Conservation (phyloP, 73 alveolate species). For the Tetrahymena borealis region DNA sequence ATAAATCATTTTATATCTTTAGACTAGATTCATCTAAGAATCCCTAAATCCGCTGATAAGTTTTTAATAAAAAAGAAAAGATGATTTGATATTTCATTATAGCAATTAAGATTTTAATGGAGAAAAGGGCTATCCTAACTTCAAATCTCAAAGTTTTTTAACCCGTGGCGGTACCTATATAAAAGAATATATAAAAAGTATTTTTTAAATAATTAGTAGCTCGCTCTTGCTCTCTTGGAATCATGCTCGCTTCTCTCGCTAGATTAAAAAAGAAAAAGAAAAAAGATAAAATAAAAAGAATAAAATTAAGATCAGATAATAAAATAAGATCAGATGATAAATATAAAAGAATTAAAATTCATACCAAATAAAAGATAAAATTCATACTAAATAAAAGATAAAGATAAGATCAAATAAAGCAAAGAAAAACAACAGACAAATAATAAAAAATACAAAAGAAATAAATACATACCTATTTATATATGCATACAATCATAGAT, state of each 20-base stretch:
- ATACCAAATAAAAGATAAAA: too few relatives aligned
- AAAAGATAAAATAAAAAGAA: not conserved
- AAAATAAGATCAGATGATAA: not conserved
- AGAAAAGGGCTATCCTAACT: not conserved
- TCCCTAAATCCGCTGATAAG: not conserved
- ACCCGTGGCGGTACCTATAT: not conserved
- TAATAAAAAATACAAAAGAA: too few relatives aligned
- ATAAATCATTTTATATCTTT: not conserved
- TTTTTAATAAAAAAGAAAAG: not conserved
- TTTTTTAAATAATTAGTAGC: not conserved
- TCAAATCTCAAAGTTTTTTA: not conserved
- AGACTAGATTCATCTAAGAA: too few relatives aligned
- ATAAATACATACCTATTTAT: too few relatives aligned
- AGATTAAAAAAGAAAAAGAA: not conserved
- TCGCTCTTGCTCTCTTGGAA: not conserved
- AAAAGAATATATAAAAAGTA: not conserved
- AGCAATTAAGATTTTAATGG: not conserved
- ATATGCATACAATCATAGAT: too few relatives aligned
- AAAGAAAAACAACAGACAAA: too few relatives aligned
- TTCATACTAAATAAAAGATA: too few relatives aligned
- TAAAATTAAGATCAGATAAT: not conserved
- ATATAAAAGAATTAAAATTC: not conserved
- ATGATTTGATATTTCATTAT: not conserved
- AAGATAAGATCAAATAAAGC: not conserved
- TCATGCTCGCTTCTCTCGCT: slow-evolving; percentile 3